phyloP scores from a whole-genome alignment of 441 rosid genomes.

The Bruguiera hainesii region DNA sequence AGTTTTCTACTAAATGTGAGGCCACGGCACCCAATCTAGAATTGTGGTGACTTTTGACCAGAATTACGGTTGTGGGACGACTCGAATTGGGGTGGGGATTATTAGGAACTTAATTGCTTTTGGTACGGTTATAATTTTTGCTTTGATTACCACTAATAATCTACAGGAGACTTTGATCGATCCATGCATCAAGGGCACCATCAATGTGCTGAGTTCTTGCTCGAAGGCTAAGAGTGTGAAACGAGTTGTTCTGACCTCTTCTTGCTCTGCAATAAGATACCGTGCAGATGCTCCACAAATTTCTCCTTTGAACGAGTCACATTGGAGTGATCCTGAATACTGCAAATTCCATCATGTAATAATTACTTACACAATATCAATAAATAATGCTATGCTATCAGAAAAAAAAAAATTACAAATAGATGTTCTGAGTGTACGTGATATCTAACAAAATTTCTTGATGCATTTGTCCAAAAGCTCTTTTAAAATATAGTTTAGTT shows the following conservation, averaged over 20 bases:
- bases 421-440: too few species aligned
- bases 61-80: too few species aligned
- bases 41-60: too few species aligned
- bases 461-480: too few species aligned
- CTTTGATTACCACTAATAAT: too few species aligned
- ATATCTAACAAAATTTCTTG: too few species aligned
- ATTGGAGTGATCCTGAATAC: constrained; percentile 70
- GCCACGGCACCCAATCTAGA: too few species aligned
- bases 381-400: neutral
- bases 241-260: constrained; percentile 77
- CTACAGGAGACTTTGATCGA: constrained; percentile 54
- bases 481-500: too few species aligned
- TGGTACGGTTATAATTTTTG: too few species aligned
- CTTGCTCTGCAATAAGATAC: constrained; percentile 62
- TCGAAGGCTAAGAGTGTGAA: constrained; percentile 43
- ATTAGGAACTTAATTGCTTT: too few species aligned
- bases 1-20: too few species aligned
- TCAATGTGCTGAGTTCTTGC: constrained; percentile 67
- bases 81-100: too few species aligned
- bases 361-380: neutral
- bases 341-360: constrained; percentile 61
- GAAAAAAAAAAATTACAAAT: neutral
- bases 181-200: constrained; percentile 71
- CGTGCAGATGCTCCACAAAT: constrained; percentile 41
- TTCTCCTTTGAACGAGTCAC: constrained; percentile 67